A percentile compares a stretch with the other conserved stretches of the same genome.
Conservation (phyloP, 1,139 yeast genomes). For the Geotrichum histeridarum region DNA sequence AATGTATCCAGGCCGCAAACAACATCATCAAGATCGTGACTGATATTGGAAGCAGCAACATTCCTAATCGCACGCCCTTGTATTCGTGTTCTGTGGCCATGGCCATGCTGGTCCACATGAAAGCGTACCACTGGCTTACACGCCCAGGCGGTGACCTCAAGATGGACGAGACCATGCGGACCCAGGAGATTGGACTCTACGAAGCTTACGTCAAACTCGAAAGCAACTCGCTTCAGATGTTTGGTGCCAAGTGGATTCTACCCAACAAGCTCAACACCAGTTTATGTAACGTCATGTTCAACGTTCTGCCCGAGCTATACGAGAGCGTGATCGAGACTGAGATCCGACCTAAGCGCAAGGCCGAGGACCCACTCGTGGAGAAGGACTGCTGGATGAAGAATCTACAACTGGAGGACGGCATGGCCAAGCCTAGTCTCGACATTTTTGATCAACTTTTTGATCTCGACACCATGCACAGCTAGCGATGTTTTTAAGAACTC, state of each 20-base stretch:
- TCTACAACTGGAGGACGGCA: slow-evolving; percentile 6
- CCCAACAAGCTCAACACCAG: slow-evolving; percentile 18
- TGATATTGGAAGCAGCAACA: slow-evolving; percentile 17
- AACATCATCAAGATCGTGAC: slow-evolving; percentile 17
- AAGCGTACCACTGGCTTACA: slow-evolving; percentile 21
- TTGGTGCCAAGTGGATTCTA: slow-evolving; percentile 18
- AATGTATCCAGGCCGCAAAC: slow-evolving; percentile 21
- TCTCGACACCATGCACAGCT: slow-evolving; percentile 9
- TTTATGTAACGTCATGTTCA: slow-evolving; percentile 20
- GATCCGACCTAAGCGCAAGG: slow-evolving; percentile 18
- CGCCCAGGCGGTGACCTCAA: slow-evolving; percentile 6
- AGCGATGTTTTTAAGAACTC: too few relatives aligned
- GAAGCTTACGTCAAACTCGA: slow-evolving; percentile 18
- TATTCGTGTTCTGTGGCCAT: slow-evolving; percentile 19
- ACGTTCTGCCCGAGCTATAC: slow-evolving; percentile 21
- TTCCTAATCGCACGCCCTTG: slow-evolving; percentile 15
- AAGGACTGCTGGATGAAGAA: slow-evolving; percentile 21
- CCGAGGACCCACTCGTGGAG: slow-evolving; percentile 14
- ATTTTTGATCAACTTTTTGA: slow-evolving; percentile 21
- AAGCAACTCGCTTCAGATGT: slow-evolving; percentile 11
- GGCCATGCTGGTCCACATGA: slow-evolving; percentile 23
- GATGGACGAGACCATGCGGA: slow-evolving; percentile 14
- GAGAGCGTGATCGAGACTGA: slow-evolving; percentile 17
- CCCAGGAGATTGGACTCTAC: slow-evolving; percentile 17
- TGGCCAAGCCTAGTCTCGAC: slow-evolving; percentile 14